Evolutionary conservation across 148 eudicot species (phyloP), one percentile per base, ranked within the genome.

Genomic region (Vaccinium macrocarpon): DNA sequence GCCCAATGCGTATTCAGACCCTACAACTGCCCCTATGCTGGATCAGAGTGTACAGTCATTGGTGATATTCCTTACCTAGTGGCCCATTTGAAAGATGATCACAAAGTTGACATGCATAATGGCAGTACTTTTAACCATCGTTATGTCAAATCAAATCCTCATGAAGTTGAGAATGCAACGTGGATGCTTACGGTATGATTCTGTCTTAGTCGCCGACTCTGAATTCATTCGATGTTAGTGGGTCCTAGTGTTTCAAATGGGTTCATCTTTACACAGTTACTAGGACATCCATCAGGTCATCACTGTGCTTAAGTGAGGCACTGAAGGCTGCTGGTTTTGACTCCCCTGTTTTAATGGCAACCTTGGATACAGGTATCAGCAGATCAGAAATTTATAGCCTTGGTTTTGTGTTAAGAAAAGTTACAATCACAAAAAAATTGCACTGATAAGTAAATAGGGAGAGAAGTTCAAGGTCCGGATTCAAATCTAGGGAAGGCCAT

Each of bases 121-220:
- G 98, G 98, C 53, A 93, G 93, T 84, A 94, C 98, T 62, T 95
- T 95, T 87, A 95, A 95, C 86, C 98, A 95, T 84, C 96, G 98
- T 29, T 95, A 95, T 89, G 98, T 95, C 76, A 95, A 95, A 85
- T 92, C 95, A 32, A 94, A 95, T 86, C 98, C 98, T 10, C 97
- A 89, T 81, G 98, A 93, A 85, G 98, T 94, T 29, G 98, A 94
- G 84, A 94, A 94, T 82, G 98, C 95, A 27, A 95, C 97, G 29
- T 94, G 98, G 98, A 95, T 95, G 98, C 98, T 95, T 35, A 95
- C 98, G 92, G 98, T 95, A 92, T 52, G 32, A 51, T 19, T 32
- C 64, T 53, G 49, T 55, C 49, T 77, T 8, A 25, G 46, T 35
- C 7, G 1, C 49, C n/a, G 9, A 79, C 68, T 32, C 68, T 76